Conservation (phyloP, 768 basidiomycete species). For the Kwoniella dejecticola region DNA sequence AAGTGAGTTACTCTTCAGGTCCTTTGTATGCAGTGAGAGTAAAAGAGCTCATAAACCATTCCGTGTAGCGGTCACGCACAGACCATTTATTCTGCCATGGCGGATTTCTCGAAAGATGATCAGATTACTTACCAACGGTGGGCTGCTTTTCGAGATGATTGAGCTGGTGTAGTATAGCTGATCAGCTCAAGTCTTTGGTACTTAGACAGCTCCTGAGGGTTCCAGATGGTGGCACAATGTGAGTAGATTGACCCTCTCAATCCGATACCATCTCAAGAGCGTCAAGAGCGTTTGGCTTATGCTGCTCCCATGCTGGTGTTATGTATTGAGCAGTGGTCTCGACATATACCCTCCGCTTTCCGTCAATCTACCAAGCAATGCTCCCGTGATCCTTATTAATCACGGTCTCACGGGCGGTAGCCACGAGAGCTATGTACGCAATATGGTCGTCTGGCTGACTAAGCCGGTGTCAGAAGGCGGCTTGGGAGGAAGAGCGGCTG, state of each 20-base stretch:
- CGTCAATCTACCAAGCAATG: conserved; percentile 53
- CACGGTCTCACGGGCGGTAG: conserved; percentile 63
- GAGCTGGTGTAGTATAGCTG: conserved; percentile 6
- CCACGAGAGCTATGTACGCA: conserved; percentile 81
- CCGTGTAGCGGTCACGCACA: conserved; percentile 47
- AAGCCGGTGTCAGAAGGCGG: conserved; percentile 71
- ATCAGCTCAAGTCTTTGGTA: not conserved
- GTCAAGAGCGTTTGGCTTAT: no score
- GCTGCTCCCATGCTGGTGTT: not conserved
- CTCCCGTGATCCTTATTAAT: conserved; percentile 58
- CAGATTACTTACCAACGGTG: conserved; percentile 48
- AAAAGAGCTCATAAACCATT: not conserved
- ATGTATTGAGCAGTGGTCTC: conserved; percentile 20
- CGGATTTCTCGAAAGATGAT: conserved; percentile 49
- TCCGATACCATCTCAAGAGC: not conserved
- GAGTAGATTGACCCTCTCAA: not conserved
- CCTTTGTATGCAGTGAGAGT: no score
- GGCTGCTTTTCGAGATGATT: conserved; percentile 14
- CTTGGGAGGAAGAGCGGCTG: conserved; percentile 81
- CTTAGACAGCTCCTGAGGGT: conserved; percentile 50
- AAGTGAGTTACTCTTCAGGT: conserved; percentile 30
- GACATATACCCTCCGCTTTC: conserved; percentile 45
- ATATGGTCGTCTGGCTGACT: conserved; percentile 71
- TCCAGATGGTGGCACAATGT: conserved; percentile 56
- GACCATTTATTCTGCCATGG: conserved; percentile 50